A percentile compares a stretch with the other conserved stretches of the same genome.
Conservation (phyloP, 2,329 filamentous ascomycete genomes). For the Penicillium sp. region DNA sequence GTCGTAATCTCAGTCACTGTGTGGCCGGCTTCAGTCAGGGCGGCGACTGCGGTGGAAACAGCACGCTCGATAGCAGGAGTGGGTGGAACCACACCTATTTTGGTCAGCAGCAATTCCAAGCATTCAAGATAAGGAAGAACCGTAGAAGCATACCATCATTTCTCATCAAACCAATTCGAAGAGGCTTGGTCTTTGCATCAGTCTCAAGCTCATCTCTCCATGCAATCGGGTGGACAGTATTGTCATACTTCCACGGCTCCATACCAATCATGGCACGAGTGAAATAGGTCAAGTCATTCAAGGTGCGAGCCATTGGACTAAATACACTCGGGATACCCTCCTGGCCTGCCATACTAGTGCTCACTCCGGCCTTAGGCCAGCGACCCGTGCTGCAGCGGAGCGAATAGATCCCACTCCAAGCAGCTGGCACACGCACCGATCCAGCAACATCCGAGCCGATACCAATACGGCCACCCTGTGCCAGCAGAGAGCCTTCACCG, state of each 20-base stretch:
- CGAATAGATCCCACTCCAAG: conserved; percentile 87
- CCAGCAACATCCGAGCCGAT: conserved; percentile 91
- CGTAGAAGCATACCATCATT: conserved; percentile 60
- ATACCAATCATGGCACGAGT: conserved; percentile 74
- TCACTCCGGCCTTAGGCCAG: conserved; percentile 82
- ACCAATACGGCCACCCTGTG: conserved; percentile 79
- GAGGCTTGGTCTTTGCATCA: conserved; percentile 61
- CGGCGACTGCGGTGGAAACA: conserved; percentile 67
- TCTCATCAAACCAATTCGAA: conserved; percentile 74
- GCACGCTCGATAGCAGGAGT: conserved; percentile 81
- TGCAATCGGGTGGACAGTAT: conserved; percentile 77
- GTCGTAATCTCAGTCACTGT: conserved; percentile 67
- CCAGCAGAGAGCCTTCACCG: conserved; percentile 79
- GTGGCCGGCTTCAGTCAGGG: conserved; percentile 71
- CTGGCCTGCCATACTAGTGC: conserved; percentile 88
- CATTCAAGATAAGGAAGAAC: background rate
- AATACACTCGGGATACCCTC: conserved; percentile 88
- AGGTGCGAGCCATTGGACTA: conserved; percentile 85
- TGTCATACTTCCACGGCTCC: conserved; percentile 87
- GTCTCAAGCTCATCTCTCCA: conserved; percentile 68
- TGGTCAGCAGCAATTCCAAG: background rate
- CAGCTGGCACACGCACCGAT: conserved; percentile 80
- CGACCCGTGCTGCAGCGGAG: conserved; percentile 83
- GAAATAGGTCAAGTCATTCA: conserved; percentile 83
- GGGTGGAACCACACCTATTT: conserved; percentile 71